Percentiles rank a stretch among this genome's conserved stretches.
These are phyloP conservation scores for Polyporus tsugae DNA, from an alignment of 1,284 basidiomycete genomes.

Conservation along the genomic window DNA sequence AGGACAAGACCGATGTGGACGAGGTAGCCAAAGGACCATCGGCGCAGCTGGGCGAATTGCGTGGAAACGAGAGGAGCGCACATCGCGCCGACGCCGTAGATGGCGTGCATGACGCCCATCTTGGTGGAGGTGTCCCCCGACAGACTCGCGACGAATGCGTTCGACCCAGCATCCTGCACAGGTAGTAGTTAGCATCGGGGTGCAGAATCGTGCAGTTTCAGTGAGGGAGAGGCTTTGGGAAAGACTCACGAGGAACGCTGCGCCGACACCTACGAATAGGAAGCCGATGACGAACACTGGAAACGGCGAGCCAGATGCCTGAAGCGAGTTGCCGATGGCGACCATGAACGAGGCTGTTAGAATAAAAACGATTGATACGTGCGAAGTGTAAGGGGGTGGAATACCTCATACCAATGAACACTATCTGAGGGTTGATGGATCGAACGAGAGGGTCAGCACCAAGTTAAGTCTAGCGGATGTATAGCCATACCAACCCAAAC, in stretches of 20 bases:
- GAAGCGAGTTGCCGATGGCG: slow-evolving; percentile 58
- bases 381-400: neutral
- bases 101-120: slow-evolving; percentile 70
- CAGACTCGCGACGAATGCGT: slow-evolving; percentile 60
- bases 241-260: slow-evolving; percentile 55
- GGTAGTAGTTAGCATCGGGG: neutral
- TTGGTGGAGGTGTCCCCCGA: slow-evolving; percentile 53
- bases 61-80: slow-evolving; percentile 67
- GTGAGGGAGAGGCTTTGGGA: neutral
- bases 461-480: neutral
- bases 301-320: slow-evolving; percentile 69
- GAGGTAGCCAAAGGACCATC: slow-evolving; percentile 73
- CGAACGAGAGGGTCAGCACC: neutral
- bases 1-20: slow-evolving; percentile 62
- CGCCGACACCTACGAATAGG: slow-evolving; percentile 67
- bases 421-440: slow-evolving; percentile 30
- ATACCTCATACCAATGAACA: slow-evolving; percentile 35
- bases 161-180: slow-evolving; percentile 59
- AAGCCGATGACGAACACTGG: slow-evolving; percentile 66
- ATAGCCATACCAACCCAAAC: slow-evolving; percentile 57
- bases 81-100: slow-evolving; percentile 59
- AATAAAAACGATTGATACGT: neutral
- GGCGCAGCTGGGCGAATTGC: slow-evolving; percentile 58
- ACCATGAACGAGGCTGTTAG: slow-evolving; percentile 38
- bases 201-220: no score